These are phyloP conservation scores for Hypoxylon subgilvum DNA, from an alignment of 495 filamentous ascomycete species.

Conservation along the genomic window DNA sequence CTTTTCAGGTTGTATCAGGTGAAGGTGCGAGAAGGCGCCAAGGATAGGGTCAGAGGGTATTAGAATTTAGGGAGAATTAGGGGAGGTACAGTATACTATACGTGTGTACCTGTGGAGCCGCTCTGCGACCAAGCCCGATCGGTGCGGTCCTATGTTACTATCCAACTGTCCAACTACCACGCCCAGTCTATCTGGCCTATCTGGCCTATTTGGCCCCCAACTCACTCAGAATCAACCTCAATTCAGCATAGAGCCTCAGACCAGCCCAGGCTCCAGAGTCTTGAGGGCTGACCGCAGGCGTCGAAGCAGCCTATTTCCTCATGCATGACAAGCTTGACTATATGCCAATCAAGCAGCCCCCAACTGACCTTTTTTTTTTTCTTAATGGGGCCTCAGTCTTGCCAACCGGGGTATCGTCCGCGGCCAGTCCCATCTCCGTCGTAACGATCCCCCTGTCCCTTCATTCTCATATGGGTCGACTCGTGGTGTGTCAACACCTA, in stretches of 20 bases:
- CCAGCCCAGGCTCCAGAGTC: constrained; percentile 32
- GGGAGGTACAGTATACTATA: not conserved
- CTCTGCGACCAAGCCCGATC: constrained; percentile 25
- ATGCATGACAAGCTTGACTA: constrained; percentile 35
- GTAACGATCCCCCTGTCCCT: constrained; percentile 20
- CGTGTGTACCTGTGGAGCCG: constrained; percentile 39
- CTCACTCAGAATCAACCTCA: constrained; percentile 35
- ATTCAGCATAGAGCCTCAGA: constrained; percentile 40
- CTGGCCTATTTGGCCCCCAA: constrained; percentile 25
- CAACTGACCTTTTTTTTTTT: constrained; percentile 14
- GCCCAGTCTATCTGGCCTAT: too few relatives aligned
- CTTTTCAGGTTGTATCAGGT: constrained; percentile 13
- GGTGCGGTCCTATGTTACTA: constrained; percentile 5
- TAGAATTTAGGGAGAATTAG: too few relatives aligned
- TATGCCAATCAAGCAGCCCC: constrained; percentile 34
- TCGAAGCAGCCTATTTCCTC: constrained; percentile 35
- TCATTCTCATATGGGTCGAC: constrained; percentile 13
- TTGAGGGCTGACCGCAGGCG: constrained; percentile 25
- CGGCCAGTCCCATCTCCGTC: constrained; percentile 24
- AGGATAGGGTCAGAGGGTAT: too few relatives aligned
- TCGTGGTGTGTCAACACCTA: constrained; percentile 18
- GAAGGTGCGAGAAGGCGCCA: not conserved
- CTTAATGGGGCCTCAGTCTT: constrained; percentile 15
- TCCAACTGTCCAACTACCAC: too few relatives aligned
- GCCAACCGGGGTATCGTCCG: constrained; percentile 29